These are phyloP conservation scores for Solanum sitiens DNA, from an alignment of 257 asterid species.

Conservation along the genomic window DNA sequence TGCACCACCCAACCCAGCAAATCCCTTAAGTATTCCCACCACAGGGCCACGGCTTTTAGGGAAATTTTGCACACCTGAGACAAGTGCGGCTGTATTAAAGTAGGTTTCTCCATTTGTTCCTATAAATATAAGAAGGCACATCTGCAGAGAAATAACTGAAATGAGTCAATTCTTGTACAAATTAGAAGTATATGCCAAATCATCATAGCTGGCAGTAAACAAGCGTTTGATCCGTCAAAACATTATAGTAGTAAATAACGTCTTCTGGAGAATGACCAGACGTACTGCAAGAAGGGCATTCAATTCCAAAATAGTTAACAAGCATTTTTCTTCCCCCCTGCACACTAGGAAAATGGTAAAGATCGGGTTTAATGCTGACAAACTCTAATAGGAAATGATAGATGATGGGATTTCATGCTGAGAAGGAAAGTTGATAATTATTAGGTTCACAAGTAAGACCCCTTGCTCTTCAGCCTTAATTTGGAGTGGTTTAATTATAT, in stretches of 20 bases:
- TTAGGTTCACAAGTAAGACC: background rate
- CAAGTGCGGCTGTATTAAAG: slow-evolving; percentile 43
- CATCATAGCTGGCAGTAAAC: background rate
- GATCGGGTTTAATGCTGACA: background rate
- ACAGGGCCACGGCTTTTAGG: slow-evolving; percentile 49
- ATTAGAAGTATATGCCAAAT: background rate
- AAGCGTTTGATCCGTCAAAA: background rate
- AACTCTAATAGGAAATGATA: background rate
- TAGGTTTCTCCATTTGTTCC: slow-evolving; percentile 55
- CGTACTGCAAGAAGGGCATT: background rate
- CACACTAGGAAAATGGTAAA: background rate
- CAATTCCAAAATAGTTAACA: background rate
- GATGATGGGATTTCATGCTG: background rate
- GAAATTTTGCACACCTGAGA: slow-evolving; percentile 47
- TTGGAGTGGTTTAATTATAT: background rate
- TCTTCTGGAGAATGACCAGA: background rate
- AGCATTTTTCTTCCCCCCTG: background rate
- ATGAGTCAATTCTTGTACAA: background rate
- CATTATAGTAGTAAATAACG: background rate
- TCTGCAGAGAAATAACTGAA: slow-evolving; percentile 13
- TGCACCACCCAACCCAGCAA: slow-evolving; percentile 50
- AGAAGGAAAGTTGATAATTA: background rate
- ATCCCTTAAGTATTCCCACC: slow-evolving; percentile 46
- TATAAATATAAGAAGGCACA: slow-evolving; percentile 44
- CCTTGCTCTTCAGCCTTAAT: background rate